Evolutionary conservation across 257 asterid genomes (phyloP).

Genomic region (Coffea canephora): DNA sequence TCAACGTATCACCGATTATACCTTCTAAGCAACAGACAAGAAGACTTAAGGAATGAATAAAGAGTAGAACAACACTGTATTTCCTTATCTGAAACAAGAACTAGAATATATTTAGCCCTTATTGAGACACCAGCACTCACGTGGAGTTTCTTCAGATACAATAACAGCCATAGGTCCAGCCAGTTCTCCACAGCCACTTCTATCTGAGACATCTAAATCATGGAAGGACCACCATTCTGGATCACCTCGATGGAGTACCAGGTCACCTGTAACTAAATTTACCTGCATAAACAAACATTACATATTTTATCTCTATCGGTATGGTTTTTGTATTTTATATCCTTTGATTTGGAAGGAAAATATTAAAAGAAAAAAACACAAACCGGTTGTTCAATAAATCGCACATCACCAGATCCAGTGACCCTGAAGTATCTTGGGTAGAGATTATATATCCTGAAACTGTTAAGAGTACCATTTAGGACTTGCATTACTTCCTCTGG

Average conservation of each 20-base stretch:
- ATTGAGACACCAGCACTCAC: constrained; percentile 44
- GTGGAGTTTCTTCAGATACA: constrained; percentile 98
- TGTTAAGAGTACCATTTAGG: constrained; percentile 67
- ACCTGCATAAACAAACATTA: not conserved
- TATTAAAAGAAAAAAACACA: not conserved
- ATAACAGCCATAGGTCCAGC: constrained; percentile 91
- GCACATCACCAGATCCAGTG: constrained; percentile 92
- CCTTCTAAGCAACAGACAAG: constrained; percentile 58
- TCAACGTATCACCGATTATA: constrained; percentile 95
- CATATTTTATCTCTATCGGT: not conserved
- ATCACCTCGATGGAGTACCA: constrained; percentile 57
- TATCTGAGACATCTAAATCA: constrained; percentile 50
- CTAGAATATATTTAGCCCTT: not conserved
- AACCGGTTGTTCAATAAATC: constrained; percentile 83
- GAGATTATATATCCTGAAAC: constrained; percentile 61
- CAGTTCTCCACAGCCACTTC: constrained; percentile 57
- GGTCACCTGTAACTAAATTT: constrained; percentile 31
- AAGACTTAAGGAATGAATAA: not conserved
- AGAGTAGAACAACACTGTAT: not conserved
- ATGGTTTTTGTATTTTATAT: not conserved
- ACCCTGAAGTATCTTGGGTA: constrained; percentile 83
- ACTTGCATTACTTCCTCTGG: constrained; percentile 68
- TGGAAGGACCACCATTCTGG: constrained; percentile 93
- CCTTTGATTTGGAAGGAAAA: not conserved
- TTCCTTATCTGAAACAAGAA: not conserved